Evolutionary conservation across 2,329 filamentous ascomycete species (phyloP).

Genomic region (Grosmannia clavigera): DNA sequence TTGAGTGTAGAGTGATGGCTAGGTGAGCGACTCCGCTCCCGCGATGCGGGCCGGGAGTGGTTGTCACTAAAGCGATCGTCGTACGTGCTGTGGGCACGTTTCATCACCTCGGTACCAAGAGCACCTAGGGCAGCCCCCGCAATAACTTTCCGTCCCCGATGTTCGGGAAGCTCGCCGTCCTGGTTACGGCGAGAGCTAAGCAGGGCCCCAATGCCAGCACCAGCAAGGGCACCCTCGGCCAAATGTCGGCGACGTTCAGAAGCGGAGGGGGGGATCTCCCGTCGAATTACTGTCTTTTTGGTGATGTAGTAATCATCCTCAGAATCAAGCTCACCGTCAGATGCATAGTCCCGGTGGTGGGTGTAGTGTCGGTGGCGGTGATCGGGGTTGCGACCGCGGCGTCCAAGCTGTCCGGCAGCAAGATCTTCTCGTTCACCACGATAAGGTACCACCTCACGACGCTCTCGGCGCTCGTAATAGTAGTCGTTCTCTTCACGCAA

Average conservation of each 20-base stretch:
- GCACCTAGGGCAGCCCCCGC: slow-evolving; percentile 51
- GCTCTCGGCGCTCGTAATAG: slow-evolving; percentile 38
- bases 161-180: slow-evolving; percentile 34
- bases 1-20: slow-evolving; percentile 38
- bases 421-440: slow-evolving; percentile 20
- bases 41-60: slow-evolving; percentile 14
- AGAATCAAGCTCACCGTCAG: slow-evolving; percentile 24
- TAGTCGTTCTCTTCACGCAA: slow-evolving; percentile 29
- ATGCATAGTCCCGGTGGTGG: slow-evolving; percentile 22
- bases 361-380: slow-evolving; percentile 25
- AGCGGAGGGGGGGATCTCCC: slow-evolving; percentile 33
- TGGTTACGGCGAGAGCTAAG: slow-evolving; percentile 40
- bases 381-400: slow-evolving; percentile 17
- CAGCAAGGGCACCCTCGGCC: slow-evolving; percentile 52
- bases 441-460: slow-evolving; percentile 29
- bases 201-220: slow-evolving; percentile 48
- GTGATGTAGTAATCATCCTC: slow-evolving; percentile 30
- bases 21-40: slow-evolving; percentile 23
- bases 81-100: slow-evolving; percentile 49
- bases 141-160: slow-evolving; percentile 45
- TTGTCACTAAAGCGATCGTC: slow-evolving; percentile 34
- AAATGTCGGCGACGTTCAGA: slow-evolving; percentile 44
- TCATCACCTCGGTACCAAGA: slow-evolving; percentile 47
- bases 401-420: slow-evolving; percentile 18
- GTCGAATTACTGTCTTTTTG: slow-evolving; percentile 33